Evolutionary conservation across 2,329 filamentous ascomycete genomes (phyloP).

Genomic region (Colletotrichum magnum): DNA sequence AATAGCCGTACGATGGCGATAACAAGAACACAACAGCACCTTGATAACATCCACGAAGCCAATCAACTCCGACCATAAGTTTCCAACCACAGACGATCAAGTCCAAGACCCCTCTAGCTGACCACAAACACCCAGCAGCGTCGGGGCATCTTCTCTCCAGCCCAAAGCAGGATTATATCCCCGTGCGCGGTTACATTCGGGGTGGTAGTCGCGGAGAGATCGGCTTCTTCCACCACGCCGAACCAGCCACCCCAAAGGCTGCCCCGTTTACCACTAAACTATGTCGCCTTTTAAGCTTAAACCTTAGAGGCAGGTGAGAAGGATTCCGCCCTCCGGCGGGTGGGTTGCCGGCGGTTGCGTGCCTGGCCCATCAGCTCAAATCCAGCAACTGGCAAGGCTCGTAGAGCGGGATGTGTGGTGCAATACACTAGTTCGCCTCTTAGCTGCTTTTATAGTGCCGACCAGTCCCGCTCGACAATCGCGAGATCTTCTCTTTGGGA

Average conservation of each 20-base stretch:
- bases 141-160: background rate
- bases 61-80: background rate
- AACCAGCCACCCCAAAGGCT: conserved; percentile 2
- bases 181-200: conserved; percentile 15
- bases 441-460: background rate
- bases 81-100: background rate
- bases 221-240: conserved; percentile 20
- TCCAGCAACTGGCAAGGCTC: background rate
- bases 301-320: conserved; percentile 37
- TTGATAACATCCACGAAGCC: too few relatives aligned
- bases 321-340: conserved; percentile 7
- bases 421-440: background rate
- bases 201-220: conserved; percentile 5
- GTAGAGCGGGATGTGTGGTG: background rate
- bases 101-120: background rate
- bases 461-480: background rate
- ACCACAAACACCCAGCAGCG: background rate
- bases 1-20: background rate
- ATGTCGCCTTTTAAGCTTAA: conserved; percentile 35
- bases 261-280: background rate
- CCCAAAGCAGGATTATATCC: background rate
- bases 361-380: background rate
- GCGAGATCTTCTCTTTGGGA: conserved; percentile 9
- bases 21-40: background rate
- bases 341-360: conserved; percentile 4